These are phyloP conservation scores for Oryza brachyantha DNA, from an alignment of 176 grass and related monocot species.

Conservation along the genomic window DNA sequence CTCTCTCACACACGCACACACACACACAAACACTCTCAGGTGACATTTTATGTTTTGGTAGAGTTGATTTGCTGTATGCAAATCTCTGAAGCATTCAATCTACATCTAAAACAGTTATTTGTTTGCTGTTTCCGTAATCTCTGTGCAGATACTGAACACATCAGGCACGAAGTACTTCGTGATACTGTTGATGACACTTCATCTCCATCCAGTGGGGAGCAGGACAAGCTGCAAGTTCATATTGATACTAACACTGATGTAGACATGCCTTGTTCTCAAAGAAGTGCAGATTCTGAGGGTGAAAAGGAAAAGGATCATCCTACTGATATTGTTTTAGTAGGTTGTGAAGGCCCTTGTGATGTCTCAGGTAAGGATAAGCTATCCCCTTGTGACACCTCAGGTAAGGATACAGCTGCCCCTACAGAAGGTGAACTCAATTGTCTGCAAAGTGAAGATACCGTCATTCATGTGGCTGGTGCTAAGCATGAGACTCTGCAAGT, in stretches of 20 bases:
- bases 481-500: not conserved
- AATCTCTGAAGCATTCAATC: not conserved
- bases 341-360: not conserved
- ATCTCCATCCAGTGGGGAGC: not conserved
- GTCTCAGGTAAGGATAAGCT: not conserved
- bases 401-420: not conserved
- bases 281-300: too few species aligned
- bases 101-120: not conserved
- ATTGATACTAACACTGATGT: not conserved
- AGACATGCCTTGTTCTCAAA: not conserved
- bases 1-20: not conserved
- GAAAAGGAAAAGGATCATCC: not conserved
- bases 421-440: not conserved
- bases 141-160: not conserved
- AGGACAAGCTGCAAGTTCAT: not conserved
- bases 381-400: not conserved
- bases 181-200: not conserved
- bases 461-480: not conserved
- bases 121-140: not conserved
- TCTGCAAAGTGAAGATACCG: not conserved
- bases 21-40: not conserved
- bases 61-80: not conserved
- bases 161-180: not conserved
- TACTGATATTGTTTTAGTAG: not conserved
- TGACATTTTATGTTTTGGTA: not conserved